Evolutionary conservation across 805 yeast genomes (phyloP).

Genomic region (Nakazawaea peltata): DNA sequence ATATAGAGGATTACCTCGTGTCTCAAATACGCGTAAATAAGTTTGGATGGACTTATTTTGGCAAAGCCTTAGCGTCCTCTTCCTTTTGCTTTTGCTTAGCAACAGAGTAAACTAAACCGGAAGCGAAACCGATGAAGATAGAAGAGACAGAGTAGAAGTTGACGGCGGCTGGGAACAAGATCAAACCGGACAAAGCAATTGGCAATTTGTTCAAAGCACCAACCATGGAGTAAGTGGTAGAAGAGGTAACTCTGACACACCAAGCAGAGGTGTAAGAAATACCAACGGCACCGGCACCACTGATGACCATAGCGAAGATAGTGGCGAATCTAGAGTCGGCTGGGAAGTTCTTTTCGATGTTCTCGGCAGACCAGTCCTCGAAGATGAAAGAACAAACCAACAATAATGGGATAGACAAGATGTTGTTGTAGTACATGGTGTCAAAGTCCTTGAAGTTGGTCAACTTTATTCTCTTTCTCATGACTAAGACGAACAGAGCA

Average conservation of each 20-base stretch:
- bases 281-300: slow-evolving; percentile 93
- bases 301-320: slow-evolving; percentile 76
- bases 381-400: slow-evolving; percentile 63
- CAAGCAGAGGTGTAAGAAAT: slow-evolving; percentile 98
- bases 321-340: slow-evolving; percentile 58
- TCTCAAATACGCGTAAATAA: too few species aligned
- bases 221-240: slow-evolving; percentile 98
- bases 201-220: slow-evolving; percentile 98
- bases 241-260: slow-evolving; percentile 99
- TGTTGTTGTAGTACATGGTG: slow-evolving; percentile 97
- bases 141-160: slow-evolving; percentile 87
- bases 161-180: slow-evolving; percentile 92
- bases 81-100: slow-evolving; percentile 88
- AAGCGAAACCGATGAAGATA: slow-evolving; percentile 85
- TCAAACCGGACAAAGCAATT: slow-evolving; percentile 88
- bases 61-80: slow-evolving; percentile 24
- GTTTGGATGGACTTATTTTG: slow-evolving; percentile 19
- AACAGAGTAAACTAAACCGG: slow-evolving; percentile 93
- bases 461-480: slow-evolving; percentile 97
- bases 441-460: slow-evolving; percentile 95
- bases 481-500: slow-evolving; percentile 85
- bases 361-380: slow-evolving; percentile 90
- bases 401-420: slow-evolving; percentile 86
- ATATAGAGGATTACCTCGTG: too few species aligned
- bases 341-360: slow-evolving; percentile 75